phyloP scores from a whole-genome alignment of 495 filamentous ascomycete genomes.

The Hyaloscypha hepaticicola region DNA sequence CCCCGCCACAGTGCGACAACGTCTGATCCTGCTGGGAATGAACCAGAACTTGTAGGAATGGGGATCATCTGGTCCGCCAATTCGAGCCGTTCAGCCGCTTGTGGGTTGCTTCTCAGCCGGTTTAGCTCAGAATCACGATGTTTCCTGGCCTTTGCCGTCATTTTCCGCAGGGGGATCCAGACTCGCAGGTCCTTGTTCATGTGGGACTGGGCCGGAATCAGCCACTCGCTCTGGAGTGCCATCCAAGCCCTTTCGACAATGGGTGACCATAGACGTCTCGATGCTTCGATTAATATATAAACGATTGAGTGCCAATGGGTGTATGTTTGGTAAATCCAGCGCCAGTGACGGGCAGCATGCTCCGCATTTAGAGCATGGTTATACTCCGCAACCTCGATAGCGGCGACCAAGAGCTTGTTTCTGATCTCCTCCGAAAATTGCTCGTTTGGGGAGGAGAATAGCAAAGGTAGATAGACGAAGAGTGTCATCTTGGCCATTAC shows the following conservation, averaged over 20 bases:
- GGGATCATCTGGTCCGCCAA: constrained; percentile 34
- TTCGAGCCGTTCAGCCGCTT: constrained; percentile 35
- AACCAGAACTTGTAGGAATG: constrained; percentile 37
- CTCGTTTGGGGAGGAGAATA: constrained; percentile 36
- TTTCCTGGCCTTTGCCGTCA: constrained; percentile 49
- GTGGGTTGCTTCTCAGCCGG: constrained; percentile 37
- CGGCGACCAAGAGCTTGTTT: constrained; percentile 41
- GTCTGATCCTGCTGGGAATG: constrained; percentile 30
- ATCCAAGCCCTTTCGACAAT: constrained; percentile 55
- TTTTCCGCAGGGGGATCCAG: constrained; percentile 53
- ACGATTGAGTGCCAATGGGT: constrained; percentile 62
- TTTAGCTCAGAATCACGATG: constrained; percentile 45
- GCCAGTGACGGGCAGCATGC: constrained; percentile 50
- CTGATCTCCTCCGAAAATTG: constrained; percentile 38
- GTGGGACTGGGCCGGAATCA: constrained; percentile 39
- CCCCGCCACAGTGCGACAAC: constrained; percentile 35
- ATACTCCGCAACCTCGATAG: constrained; percentile 55
- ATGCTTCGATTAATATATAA: constrained; percentile 52
- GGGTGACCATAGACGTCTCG: constrained; percentile 48
- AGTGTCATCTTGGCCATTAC: constrained; percentile 48
- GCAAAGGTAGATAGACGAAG: constrained; percentile 44
- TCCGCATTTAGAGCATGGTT: constrained; percentile 53
- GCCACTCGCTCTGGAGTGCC: constrained; percentile 49
- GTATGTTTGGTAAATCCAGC: constrained; percentile 59
- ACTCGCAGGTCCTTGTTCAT: constrained; percentile 44